Evolutionary conservation across 2,329 filamentous ascomycete genomes (phyloP).

Genomic region (Diaporthe vaccinii): DNA sequence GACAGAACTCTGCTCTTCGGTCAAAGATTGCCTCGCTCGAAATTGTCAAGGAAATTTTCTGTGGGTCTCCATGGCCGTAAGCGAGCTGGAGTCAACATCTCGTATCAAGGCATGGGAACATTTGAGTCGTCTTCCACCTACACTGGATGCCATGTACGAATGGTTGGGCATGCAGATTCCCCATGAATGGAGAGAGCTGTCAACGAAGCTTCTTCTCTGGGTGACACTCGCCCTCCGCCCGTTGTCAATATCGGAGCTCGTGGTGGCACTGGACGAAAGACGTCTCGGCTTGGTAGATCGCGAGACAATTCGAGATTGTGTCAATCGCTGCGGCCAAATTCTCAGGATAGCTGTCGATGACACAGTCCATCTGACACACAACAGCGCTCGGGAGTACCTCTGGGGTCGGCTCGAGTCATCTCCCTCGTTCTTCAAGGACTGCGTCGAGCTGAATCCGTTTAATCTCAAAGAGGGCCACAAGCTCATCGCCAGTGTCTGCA

Average conservation of each 20-base stretch:
- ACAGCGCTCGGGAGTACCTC: neutral
- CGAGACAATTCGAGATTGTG: neutral
- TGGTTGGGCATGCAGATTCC: neutral
- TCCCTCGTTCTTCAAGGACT: constrained; percentile 10
- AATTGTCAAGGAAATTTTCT: neutral
- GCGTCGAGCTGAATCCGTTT: constrained; percentile 5
- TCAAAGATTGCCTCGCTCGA: neutral
- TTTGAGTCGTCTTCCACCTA: neutral
- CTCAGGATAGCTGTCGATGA: neutral
- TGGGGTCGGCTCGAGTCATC: neutral
- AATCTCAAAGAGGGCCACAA: neutral
- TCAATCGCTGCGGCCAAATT: neutral
- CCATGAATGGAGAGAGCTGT: neutral
- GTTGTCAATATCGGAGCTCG: neutral
- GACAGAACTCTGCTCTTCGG: neutral
- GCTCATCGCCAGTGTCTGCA: neutral
- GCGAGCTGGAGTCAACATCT: neutral
- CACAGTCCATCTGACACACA: neutral
- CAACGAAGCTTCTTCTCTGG: neutral
- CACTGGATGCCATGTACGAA: neutral
- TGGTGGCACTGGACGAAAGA: neutral
- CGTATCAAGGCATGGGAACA: constrained; percentile 11
- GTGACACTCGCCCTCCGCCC: neutral
- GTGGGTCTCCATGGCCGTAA: neutral
- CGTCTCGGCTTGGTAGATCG: neutral